Base-by-base conservation (phyloP, 106 monocot species). In the Apostasia shenzhenica region DNA sequence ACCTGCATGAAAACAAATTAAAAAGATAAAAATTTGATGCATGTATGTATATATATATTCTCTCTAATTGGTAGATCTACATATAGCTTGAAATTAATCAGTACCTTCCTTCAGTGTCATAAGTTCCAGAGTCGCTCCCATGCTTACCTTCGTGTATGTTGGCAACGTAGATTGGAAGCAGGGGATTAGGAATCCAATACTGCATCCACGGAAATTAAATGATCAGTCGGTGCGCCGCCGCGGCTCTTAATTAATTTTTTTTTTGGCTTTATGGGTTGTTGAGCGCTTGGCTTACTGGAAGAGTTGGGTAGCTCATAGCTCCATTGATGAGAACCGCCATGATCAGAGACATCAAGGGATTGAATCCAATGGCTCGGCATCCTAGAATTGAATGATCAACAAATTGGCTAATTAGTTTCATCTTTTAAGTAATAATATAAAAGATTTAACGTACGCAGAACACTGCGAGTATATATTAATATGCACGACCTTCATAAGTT, bases 61-160 rank as follows among this genome's bases (percentile, higher is more conserved):
- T n/a, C 8, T 5, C 44, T 2, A 11, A 56, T 13, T 8, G 9
- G 39, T 62, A 58, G 2, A 61, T 12, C 3, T 37, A 42, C 1
- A 4, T 45, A 6, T 45, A 42, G 46, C 7, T 3, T 8, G 37
- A 4, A 62, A 44, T n/a, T n/a, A n/a, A n/a, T 40, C 8, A 45
- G 57, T 72, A 93, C 93, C 89, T 86, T 60, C 93, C 93, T 72
- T 93, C 93, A 5, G 75, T 81, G 59, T 93, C 89, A 46, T 93
- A 89, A 54, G 89, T 84, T 57, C 73, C 86, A 1, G 93, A 86
- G 69, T 89, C 89, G 51, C 93, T 89, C 1, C 89, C 89, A 57
- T 89, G 93, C 84, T 93, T 93, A 64, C 54, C 44, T 59, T 69
- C 84, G 81, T 89, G 93, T 39, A 93, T 93, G 75, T 88, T 93